Conservation (phyloP, 2,329 filamentous ascomycete species). For the Colletotrichum liriopes region DNA sequence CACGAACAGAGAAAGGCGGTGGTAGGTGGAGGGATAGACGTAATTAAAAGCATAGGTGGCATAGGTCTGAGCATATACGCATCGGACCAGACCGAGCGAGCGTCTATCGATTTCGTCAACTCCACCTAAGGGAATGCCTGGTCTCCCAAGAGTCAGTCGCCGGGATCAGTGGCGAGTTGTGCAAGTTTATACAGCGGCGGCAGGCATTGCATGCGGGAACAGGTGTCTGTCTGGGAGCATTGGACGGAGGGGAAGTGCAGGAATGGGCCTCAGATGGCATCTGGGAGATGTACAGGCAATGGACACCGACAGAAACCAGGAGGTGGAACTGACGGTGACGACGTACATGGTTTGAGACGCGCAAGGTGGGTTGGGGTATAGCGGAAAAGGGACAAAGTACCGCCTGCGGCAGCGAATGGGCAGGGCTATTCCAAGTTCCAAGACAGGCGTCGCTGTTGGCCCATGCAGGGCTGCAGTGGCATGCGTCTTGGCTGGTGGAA, state of each 20-base stretch:
- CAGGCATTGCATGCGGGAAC: conserved; percentile 27
- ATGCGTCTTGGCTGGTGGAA: conserved; percentile 41
- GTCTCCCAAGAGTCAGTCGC: conserved; percentile 34
- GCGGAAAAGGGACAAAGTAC: conserved; percentile 41
- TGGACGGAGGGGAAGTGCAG: conserved; percentile 17
- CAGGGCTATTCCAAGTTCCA: conserved; percentile 43
- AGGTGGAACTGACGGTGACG: conserved; percentile 43
- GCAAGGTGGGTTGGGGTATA: conserved; percentile 40
- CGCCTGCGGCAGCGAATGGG: conserved; percentile 40
- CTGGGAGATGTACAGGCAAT: conserved; percentile 27
- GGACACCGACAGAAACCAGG: conserved; percentile 39
- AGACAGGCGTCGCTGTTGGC: conserved; percentile 35
- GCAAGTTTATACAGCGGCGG: conserved; percentile 23
- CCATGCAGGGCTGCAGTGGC: conserved; percentile 42
- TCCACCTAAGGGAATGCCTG: conserved; percentile 38
- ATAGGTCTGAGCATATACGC: conserved; percentile 38
- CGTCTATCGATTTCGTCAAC: conserved; percentile 34
- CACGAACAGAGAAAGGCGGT: conserved; percentile 27
- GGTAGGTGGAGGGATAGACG: conserved; percentile 36
- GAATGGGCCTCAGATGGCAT: conserved; percentile 42
- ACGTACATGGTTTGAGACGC: conserved; percentile 43
- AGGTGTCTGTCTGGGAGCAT: conserved; percentile 33
- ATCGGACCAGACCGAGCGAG: conserved; percentile 42
- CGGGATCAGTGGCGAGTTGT: conserved; percentile 38
- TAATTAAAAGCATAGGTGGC: conserved; percentile 41